These are phyloP conservation scores for Chernovozyma aurita DNA, from an alignment of 1,139 yeast genomes.

Conservation along the genomic window DNA sequence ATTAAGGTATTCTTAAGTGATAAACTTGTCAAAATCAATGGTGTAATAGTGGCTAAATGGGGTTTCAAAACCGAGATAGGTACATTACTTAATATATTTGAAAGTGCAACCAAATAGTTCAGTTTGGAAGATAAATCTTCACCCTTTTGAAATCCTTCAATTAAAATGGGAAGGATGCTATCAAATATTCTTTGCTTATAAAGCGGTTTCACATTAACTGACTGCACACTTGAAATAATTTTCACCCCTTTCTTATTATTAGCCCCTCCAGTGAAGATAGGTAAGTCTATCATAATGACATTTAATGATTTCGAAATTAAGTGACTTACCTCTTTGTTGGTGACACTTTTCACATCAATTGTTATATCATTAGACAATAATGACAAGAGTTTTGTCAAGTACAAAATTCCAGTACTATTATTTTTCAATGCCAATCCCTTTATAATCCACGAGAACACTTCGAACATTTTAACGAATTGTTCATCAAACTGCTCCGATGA, in stretches of 20 bases:
- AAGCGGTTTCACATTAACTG: constrained; percentile 57
- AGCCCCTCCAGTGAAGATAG: constrained; percentile 35
- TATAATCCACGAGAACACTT: constrained; percentile 61
- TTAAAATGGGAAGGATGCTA: constrained; percentile 46
- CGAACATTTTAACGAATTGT: constrained; percentile 32
- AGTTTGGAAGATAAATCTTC: constrained; percentile 26
- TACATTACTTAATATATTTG: constrained; percentile 62
- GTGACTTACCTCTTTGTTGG: constrained; percentile 15
- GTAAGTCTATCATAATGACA: constrained; percentile 61
- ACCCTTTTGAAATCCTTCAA: constrained; percentile 27
- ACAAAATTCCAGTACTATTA: constrained; percentile 43
- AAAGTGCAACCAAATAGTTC: constrained; percentile 59
- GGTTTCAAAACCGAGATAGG: constrained; percentile 57
- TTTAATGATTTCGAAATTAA: constrained; percentile 55
- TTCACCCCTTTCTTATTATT: constrained; percentile 10
- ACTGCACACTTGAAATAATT: constrained; percentile 46
- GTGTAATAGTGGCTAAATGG: constrained; percentile 60
- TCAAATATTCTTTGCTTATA: constrained; percentile 79
- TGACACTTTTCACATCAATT: too few relatives aligned
- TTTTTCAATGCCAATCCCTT: constrained; percentile 66
- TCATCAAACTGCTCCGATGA: neutral
- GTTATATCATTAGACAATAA: constrained; percentile 43
- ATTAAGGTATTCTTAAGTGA: constrained; percentile 40
- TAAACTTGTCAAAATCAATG: constrained; percentile 67
- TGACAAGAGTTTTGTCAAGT: constrained; percentile 33